Evolutionary conservation across 1,284 basidiomycete species (phyloP), one percentile per base, ranked within the genome.

Genomic region (Trametes pubescens): DNA sequence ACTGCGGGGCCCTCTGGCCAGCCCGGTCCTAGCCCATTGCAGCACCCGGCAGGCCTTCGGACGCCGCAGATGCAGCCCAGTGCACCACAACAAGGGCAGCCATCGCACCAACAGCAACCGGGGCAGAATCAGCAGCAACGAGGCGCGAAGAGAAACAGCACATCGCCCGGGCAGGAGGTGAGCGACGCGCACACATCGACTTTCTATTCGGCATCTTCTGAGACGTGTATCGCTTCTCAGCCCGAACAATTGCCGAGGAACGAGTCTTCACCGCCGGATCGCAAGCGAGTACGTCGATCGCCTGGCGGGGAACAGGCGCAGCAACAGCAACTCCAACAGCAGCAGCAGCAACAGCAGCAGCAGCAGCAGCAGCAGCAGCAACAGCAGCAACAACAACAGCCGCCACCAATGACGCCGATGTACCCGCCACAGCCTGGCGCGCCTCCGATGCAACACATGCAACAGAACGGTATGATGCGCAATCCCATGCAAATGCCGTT

Each of bases 161-260:
- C 86, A 14, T 89, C 89, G 2, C 89, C 90, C 6, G 85, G 83
- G 52, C 89, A 90, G 73, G 90, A 90, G 73, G 89, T 91, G 71
- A 69, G 70, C 71, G 66, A 14, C 44, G 48, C 44, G 56, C 34
- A 40, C 37, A 29, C 37, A 37, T 49, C 52, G 34, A 21, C 18
- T 53, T 61, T 21, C 47, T 59, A 47, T 56, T 51, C 52, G 43
- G 24, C 43, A 24, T 51, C 46, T 66, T 61, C 34, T 64, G 43
- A 57, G 62, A 64, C 49, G 32, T 56, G 64, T 46, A 59, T 32
- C 21, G 29, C 40, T 59, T 68, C 46, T 54, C 68, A 86, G 83
- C 82, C 85, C 64, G 84, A 86, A 55, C 80, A 79, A 49, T 66
- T 84, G 51, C 81, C 81, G 34, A 81, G 80, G 59, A 86, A 75